A percentile compares a stretch with the other conserved stretches of the same genome.
phyloP scores from a whole-genome alignment of 306 rosid species.

The Inga leiocalycina region DNA sequence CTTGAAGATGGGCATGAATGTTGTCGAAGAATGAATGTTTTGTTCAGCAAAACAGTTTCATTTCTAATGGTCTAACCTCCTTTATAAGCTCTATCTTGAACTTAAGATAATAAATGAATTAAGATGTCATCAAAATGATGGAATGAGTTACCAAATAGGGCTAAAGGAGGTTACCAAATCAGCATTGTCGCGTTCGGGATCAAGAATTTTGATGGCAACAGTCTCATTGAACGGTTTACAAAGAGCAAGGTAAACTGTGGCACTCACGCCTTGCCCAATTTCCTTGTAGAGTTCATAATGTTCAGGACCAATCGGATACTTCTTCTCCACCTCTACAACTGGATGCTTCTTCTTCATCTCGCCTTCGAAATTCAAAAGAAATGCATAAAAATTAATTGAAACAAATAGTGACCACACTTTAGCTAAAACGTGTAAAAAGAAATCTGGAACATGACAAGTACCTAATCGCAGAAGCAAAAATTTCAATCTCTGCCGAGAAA shows the following conservation, averaged over 20 bases:
- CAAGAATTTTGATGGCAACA: constrained; percentile 89
- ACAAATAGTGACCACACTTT: background rate
- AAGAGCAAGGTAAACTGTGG: constrained; percentile 74
- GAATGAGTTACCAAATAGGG: background rate
- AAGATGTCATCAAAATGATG: background rate
- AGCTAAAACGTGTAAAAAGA: background rate
- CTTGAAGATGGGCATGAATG: too few species aligned
- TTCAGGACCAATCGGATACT: constrained; percentile 72
- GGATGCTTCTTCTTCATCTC: constrained; percentile 74
- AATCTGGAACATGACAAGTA: too few species aligned
- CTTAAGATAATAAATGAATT: too few species aligned
- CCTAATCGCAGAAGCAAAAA: too few species aligned
- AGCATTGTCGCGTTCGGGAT: constrained; percentile 80
- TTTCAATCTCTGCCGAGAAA: background rate
- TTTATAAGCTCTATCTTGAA: too few species aligned
- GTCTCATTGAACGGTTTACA: constrained; percentile 61
- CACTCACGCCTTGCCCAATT: constrained; percentile 84
- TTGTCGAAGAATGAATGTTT: too few species aligned
- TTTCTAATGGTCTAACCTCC: too few species aligned
- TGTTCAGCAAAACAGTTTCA: too few species aligned
- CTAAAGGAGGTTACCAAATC: constrained; percentile 60
- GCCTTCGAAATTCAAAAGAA: background rate
- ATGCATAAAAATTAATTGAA: background rate
- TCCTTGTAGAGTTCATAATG: constrained; percentile 69
- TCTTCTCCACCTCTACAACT: constrained; percentile 66